These are phyloP conservation scores for Achaetomiella virescens DNA, from an alignment of 495 filamentous ascomycete species.

Conservation along the genomic window DNA sequence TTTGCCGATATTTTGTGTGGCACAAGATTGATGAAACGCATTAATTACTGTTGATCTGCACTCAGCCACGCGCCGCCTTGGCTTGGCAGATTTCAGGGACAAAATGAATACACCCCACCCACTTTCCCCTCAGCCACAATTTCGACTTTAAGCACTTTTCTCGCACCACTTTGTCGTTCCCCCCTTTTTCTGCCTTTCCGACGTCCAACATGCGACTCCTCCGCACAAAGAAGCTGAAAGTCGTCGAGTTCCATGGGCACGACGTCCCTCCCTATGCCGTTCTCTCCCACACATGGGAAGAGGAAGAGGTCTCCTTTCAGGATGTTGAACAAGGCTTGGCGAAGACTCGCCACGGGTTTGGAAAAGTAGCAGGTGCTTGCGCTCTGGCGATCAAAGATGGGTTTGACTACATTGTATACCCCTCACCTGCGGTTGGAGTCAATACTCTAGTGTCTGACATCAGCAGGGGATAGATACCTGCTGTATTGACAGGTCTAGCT, in stretches of 20 bases:
- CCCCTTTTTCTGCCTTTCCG: background rate
- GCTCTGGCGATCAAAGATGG: conserved; percentile 18
- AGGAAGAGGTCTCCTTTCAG: background rate
- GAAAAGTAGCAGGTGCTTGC: conserved; percentile 31
- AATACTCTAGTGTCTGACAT: background rate
- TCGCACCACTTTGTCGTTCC: no score
- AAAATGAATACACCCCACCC: no score
- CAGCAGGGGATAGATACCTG: conserved; percentile 40
- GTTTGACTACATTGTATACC: conserved; percentile 30
- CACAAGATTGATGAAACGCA: no score
- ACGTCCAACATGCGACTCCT: conserved; percentile 22
- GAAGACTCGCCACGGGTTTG: background rate
- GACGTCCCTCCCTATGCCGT: conserved; percentile 13
- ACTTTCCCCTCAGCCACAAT: no score
- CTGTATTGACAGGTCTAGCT: conserved; percentile 41
- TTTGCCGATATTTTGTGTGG: no score
- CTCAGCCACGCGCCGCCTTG: no score
- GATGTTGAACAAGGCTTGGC: background rate
- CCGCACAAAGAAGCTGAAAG: conserved; percentile 15
- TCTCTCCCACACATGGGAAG: background rate
- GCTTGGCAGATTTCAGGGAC: no score
- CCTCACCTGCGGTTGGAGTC: conserved; percentile 11
- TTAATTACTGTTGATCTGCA: no score
- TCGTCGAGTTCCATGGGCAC: conserved; percentile 18
- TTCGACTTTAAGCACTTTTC: no score